Percentiles rank a stretch among this genome's conserved stretches.
These are phyloP conservation scores for Megacollybia marginata DNA, from an alignment of 768 basidiomycete genomes.

Conservation along the genomic window DNA sequence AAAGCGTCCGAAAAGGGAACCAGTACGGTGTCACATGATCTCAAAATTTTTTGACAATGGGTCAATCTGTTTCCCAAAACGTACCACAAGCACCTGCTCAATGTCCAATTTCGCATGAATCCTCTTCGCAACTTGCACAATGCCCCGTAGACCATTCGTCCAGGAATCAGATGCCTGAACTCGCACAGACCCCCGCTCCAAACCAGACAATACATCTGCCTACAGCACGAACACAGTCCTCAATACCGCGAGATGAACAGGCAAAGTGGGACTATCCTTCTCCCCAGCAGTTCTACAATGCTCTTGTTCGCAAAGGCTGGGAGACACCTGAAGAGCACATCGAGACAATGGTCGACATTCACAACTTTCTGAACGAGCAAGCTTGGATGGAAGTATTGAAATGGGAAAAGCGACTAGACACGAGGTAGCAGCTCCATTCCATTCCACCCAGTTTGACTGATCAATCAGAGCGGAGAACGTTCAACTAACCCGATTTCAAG, in stretches of 20 bases:
- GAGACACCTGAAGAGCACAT: slow-evolving; percentile 95
- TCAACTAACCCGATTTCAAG: slow-evolving; percentile 78
- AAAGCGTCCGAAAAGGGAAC: too few species aligned
- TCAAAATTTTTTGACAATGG: slow-evolving; percentile 19
- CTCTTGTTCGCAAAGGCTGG: slow-evolving; percentile 92
- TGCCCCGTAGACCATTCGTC: slow-evolving; percentile 56
- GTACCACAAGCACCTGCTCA: slow-evolving; percentile 13
- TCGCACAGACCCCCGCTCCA: slow-evolving; percentile 60
- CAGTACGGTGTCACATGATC: not conserved
- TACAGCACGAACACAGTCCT: slow-evolving; percentile 66
- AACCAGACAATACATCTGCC: slow-evolving; percentile 57
- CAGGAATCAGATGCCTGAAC: slow-evolving; percentile 85
- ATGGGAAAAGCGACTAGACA: slow-evolving; percentile 72
- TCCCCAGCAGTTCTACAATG: slow-evolving; percentile 98
- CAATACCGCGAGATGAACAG: slow-evolving; percentile 68
- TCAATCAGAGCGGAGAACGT: slow-evolving; percentile 51
- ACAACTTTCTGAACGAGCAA: slow-evolving; percentile 95
- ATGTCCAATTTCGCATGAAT: slow-evolving; percentile 32
- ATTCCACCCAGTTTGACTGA: not conserved
- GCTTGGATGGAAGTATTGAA: slow-evolving; percentile 92
- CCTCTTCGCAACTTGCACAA: slow-evolving; percentile 15
- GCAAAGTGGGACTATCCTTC: slow-evolving; percentile 91
- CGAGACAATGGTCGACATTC: slow-evolving; percentile 96
- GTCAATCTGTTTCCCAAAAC: slow-evolving; percentile 31
- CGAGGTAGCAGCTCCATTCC: slow-evolving; percentile 38